Evolutionary conservation across 306 rosid genomes (phyloP).

Genomic region (Clitoria ternatea): DNA sequence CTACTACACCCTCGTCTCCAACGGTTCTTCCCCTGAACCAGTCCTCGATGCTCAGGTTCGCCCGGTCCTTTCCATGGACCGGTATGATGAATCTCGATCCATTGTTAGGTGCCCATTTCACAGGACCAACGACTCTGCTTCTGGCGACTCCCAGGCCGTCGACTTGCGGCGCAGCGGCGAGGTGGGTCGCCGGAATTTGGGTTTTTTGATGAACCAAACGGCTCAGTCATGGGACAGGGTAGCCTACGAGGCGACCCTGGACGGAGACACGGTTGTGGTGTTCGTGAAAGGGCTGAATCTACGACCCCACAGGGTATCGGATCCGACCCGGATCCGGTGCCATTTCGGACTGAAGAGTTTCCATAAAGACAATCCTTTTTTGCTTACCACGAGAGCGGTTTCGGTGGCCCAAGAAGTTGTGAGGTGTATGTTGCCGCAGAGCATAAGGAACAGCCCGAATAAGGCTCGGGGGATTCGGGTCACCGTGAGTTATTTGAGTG

Average conservation of each 20-base stretch:
- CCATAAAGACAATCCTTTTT: slow-evolving; percentile 26
- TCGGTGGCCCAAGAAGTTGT: slow-evolving; percentile 86
- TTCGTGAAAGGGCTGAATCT: slow-evolving; percentile 90
- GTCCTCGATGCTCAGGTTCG: slow-evolving; percentile 12
- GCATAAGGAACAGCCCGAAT: slow-evolving; percentile 37
- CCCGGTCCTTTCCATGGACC: slow-evolving; percentile 54
- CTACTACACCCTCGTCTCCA: slow-evolving; percentile 32
- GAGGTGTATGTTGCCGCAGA: slow-evolving; percentile 66
- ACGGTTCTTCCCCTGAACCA: slow-evolving; percentile 28
- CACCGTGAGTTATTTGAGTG: slow-evolving; percentile 41
- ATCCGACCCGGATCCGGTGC: slow-evolving; percentile 64
- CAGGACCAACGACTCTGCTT: slow-evolving; percentile 33
- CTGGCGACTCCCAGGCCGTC: slow-evolving; percentile 21
- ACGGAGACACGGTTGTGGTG: slow-evolving; percentile 64
- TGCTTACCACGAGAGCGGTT: slow-evolving; percentile 50
- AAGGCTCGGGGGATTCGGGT: slow-evolving; percentile 59
- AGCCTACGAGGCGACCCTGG: slow-evolving; percentile 77
- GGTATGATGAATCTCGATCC: slow-evolving; percentile 59
- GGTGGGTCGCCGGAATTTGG: slow-evolving; percentile 27
- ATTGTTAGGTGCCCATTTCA: slow-evolving; percentile 73
- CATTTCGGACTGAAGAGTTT: slow-evolving; percentile 50
- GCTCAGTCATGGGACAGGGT: slow-evolving; percentile 57
- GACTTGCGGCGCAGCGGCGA: slow-evolving; percentile 51
- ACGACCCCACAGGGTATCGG: slow-evolving; percentile 69
- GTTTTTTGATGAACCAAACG: slow-evolving; percentile 29